phyloP scores from a whole-genome alignment of 495 filamentous ascomycete genomes.

The Rusavskia elegans region DNA sequence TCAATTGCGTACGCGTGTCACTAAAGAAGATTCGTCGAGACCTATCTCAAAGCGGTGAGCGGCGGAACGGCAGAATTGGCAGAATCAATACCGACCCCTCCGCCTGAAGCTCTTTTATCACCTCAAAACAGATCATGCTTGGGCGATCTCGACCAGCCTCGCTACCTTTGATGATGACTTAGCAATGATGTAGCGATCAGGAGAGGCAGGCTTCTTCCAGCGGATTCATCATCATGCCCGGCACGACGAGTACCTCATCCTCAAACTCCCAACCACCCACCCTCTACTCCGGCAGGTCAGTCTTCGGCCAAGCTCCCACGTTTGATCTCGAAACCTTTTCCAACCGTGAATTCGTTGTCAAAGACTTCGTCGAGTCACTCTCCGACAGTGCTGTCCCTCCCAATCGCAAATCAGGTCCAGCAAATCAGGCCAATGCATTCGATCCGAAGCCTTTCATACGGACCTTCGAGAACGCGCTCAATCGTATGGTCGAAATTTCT shows the following conservation, averaged over 20 bases:
- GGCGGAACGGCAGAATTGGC: neutral
- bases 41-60: neutral
- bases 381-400: conserved; percentile 65
- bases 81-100: too few relatives aligned
- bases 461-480: conserved; percentile 78
- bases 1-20: too few relatives aligned
- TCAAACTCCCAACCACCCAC: conserved; percentile 13
- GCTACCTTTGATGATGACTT: too few relatives aligned
- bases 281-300: conserved; percentile 32
- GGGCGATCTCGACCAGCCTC: too few relatives aligned
- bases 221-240: conserved; percentile 5
- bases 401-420: conserved; percentile 54
- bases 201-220: too few relatives aligned
- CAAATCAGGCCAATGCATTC: conserved; percentile 50
- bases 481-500: conserved; percentile 61
- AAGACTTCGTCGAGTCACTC: conserved; percentile 89
- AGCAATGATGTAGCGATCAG: neutral
- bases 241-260: conserved; percentile 8
- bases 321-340: conserved; percentile 86
- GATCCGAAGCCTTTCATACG: conserved; percentile 96
- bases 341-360: conserved; percentile 78
- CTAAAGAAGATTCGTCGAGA: too few relatives aligned
- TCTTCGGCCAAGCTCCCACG: conserved; percentile 62
- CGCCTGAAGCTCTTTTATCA: too few relatives aligned
- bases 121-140: too few relatives aligned